Conservation (phyloP, 768 basidiomycete genomes). For the Auriscalpium orientale region DNA sequence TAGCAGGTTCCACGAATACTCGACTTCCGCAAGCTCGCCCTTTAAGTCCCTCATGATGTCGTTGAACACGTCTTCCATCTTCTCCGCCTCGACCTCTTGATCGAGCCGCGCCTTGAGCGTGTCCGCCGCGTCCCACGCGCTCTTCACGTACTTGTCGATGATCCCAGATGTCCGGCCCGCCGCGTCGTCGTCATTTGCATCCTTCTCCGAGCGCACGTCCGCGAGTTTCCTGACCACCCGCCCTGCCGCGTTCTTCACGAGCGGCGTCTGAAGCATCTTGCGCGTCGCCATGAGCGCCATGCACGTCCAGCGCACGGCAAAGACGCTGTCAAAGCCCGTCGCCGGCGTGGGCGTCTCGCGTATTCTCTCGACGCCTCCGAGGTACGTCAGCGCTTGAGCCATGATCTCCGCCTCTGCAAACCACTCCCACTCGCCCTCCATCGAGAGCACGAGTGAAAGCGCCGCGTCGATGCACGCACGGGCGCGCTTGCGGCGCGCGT, state of each 20-base stretch:
- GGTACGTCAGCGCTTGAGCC: constrained; percentile 1
- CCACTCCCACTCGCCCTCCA: constrained; percentile 1
- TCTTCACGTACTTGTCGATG: constrained; percentile 5
- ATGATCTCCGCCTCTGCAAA: constrained; percentile 5
- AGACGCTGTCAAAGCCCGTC: constrained; percentile 1
- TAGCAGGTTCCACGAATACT: neutral
- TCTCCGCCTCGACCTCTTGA: constrained; percentile 4
- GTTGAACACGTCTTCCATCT: constrained; percentile 1
- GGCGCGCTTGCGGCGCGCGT: constrained; percentile 4
- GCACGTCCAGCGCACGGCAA: constrained; percentile 8
- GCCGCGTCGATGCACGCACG: constrained; percentile 6
- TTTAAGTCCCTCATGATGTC: neutral
- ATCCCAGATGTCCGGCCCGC: neutral
- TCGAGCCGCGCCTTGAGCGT: neutral
- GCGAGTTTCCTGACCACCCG: neutral
- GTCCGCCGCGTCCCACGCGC: neutral
- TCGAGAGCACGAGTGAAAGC: constrained; percentile 4
- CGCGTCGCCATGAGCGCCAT: constrained; percentile 8
- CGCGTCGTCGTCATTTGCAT: neutral
- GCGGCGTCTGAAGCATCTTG: neutral
- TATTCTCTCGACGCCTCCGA: neutral
- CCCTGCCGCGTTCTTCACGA: neutral
- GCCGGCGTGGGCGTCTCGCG: neutral
- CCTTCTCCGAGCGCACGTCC: neutral
- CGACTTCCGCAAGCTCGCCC: neutral